Evolutionary conservation across 306 rosid species (phyloP), one percentile per base, ranked within the genome.

Genomic region (Pterocarpus macrocarpus): DNA sequence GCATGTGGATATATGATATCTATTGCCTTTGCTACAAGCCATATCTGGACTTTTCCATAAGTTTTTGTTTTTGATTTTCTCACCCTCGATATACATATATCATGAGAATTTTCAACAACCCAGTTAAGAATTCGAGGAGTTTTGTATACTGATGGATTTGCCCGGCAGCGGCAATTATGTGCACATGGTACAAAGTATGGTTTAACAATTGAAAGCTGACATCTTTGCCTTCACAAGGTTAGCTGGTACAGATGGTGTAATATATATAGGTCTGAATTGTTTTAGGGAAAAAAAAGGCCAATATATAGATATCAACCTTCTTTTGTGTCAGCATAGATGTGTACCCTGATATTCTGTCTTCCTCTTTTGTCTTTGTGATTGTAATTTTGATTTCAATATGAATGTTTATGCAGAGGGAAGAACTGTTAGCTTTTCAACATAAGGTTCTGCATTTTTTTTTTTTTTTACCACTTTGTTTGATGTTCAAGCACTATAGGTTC

Each of bases 211-310:
- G 77, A 70, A 76, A 69, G 69, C 59, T 41, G 45, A 47, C 30
- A 75, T 75, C 30, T 45, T 67, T 45, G 33, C 56, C 62, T 61
- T 32, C 49, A 41, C 50, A 70, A 62, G 79, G 72, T 63, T 83
- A 77, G 57, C 82, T 4, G 45, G 45, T 13, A 15, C 22, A 52
- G 28, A 52, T 64, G 67, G 65, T 67, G 16, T 30, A 3, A 45
- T 45, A 82, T 68, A 15, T 12, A 9, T 41, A 44, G 56, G 76
- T 65, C 39, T 64, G 15, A 64, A 30, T 35, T 55, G 67, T 55
- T 55, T 56, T 44, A 34, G 70, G 44, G 38, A 7, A 22, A 28
- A 15, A 15, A 34, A 22, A 5, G 69, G 9, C 41, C 56, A 34
- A 67, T 50, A n/a, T 0, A n/a, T 2, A 34, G 5, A 44, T 39